A percentile compares a stretch with the other conserved stretches of the same genome.
Evolutionary conservation across 805 yeast genomes (phyloP).

Genomic region (Starmerella apis): DNA sequence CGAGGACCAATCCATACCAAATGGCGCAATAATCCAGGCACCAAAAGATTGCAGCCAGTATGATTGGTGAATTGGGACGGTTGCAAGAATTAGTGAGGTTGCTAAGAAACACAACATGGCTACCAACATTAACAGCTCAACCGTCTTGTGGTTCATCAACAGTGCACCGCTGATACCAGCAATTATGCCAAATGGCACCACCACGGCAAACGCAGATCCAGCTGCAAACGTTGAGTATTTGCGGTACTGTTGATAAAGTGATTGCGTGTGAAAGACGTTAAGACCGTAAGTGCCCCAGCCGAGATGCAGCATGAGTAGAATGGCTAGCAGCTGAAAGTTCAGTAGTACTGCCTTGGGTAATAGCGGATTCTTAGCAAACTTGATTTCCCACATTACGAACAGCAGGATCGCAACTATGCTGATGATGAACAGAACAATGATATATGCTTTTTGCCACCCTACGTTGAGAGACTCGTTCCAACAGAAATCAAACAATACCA

Average conservation of each 20-base stretch:
- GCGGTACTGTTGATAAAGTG: constrained; percentile 38
- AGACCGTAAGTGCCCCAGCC: constrained; percentile 78
- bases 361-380: constrained; percentile 40
- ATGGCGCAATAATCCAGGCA: constrained; percentile 44
- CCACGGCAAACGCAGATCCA: constrained; percentile 39
- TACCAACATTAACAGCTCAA: constrained; percentile 41
- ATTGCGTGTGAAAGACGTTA: constrained; percentile 50
- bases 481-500: constrained; percentile 54
- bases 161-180: constrained; percentile 48
- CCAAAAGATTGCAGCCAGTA: constrained; percentile 52
- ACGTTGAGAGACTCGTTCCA: constrained; percentile 68
- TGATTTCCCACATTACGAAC: constrained; percentile 44
- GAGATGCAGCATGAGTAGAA: constrained; percentile 42
- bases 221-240: constrained; percentile 39
- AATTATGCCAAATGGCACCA: constrained; percentile 42
- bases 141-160: constrained; percentile 39
- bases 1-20: constrained; percentile 71
- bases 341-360: constrained; percentile 44
- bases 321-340: constrained; percentile 36
- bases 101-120: constrained; percentile 46
- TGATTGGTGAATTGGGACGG: constrained; percentile 47
- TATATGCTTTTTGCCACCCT: constrained; percentile 55
- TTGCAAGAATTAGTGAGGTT: constrained; percentile 45
- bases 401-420: constrained; percentile 37
- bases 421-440: constrained; percentile 43